These are phyloP conservation scores for Pseudogymnoascus sp. DNA, from an alignment of 2,329 filamentous ascomycete species.

Conservation along the genomic window DNA sequence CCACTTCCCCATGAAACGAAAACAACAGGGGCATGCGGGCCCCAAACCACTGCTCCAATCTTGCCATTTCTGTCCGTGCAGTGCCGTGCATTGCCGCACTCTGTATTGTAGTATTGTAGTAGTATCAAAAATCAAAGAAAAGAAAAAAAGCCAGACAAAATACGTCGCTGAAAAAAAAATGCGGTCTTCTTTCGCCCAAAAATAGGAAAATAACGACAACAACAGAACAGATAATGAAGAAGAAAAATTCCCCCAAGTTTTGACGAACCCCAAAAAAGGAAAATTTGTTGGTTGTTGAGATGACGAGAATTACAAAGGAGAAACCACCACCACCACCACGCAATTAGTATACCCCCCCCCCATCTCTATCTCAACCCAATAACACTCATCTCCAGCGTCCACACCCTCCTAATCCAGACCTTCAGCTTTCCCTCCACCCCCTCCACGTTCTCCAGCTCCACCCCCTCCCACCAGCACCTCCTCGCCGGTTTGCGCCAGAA, in stretches of 20 bases:
- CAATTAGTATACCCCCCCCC: not conserved
- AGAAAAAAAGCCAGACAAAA: not conserved
- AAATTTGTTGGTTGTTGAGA: not conserved
- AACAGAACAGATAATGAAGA: not conserved
- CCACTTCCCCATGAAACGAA: not conserved
- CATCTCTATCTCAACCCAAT: conserved; percentile 65
- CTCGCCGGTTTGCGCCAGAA: conserved; percentile 98
- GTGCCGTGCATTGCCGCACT: not conserved
- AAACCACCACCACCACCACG: not conserved
- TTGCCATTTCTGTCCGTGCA: not conserved
- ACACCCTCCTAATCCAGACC: conserved; percentile 96
- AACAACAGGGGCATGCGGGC: not conserved
- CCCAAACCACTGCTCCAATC: not conserved
- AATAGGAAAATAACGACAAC: not conserved
- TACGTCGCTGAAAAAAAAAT: not conserved
- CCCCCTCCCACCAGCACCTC: conserved; percentile 98
- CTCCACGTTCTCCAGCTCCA: conserved; percentile 82
- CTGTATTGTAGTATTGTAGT: not conserved
- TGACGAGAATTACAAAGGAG: not conserved
- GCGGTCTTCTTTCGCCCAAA: not conserved
- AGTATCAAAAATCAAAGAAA: not conserved
- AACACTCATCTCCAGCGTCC: conserved; percentile 97
- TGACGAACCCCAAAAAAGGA: not conserved
- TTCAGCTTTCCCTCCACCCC: conserved; percentile 89
- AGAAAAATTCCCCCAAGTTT: not conserved